Evolutionary conservation across 2,329 filamentous ascomycete genomes (phyloP).

Genomic region (Colletotrichum magnum): DNA sequence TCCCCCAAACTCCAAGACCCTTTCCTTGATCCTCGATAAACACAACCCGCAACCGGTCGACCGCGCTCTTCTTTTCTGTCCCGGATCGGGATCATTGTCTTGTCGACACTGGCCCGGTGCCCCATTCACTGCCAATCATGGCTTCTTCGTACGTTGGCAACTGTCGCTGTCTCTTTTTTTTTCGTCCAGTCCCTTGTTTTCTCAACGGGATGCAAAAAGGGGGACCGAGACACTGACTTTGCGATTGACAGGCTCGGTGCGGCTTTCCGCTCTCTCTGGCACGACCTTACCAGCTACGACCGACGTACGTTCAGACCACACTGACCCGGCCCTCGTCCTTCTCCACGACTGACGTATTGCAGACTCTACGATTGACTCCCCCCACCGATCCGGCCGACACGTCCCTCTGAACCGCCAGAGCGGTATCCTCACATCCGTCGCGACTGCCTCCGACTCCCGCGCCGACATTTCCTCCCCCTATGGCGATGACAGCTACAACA

Average conservation of each 20-base stretch:
- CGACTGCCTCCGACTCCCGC: constrained; percentile 90
- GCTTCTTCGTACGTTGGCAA: constrained; percentile 40
- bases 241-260: constrained; percentile 69
- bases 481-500: constrained; percentile 73
- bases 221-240: constrained; percentile 40
- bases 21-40: constrained; percentile 18
- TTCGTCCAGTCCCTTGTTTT: constrained; percentile 26
- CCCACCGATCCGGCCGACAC: constrained; percentile 91
- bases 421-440: constrained; percentile 87
- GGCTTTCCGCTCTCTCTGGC: constrained; percentile 93
- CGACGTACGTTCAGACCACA: constrained; percentile 65
- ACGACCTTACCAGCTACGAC: constrained; percentile 84
- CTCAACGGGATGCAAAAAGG: constrained; percentile 18
- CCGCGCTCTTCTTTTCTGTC: constrained; percentile 17
- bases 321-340: constrained; percentile 2
- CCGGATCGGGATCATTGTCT: constrained; percentile 35
- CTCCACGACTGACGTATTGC: constrained; percentile 45
- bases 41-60: constrained; percentile 36
- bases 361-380: constrained; percentile 96
- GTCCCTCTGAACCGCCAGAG: constrained; percentile 89
- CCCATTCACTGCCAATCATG: constrained; percentile 40
- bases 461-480: constrained; percentile 86
- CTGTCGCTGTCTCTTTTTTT: background rate
- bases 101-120: constrained; percentile 30
- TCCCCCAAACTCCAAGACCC: constrained; percentile 8